Conservation (phyloP, 2,329 filamentous ascomycete species). For the Arthrocladium fulminans region DNA sequence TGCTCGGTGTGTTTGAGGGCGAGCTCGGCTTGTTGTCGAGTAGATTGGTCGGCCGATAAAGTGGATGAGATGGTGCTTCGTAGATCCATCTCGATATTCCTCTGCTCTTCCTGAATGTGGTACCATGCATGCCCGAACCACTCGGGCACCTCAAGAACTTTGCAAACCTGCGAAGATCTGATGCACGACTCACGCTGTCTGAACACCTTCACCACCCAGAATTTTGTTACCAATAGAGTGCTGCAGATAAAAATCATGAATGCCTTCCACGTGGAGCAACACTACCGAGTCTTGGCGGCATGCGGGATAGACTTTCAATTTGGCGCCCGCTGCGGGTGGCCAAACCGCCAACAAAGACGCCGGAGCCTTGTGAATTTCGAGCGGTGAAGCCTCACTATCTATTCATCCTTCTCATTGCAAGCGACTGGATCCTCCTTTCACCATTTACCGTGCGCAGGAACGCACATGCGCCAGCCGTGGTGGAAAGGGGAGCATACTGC, state of each 20-base stretch:
- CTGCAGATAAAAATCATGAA: neutral
- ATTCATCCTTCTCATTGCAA: too few relatives aligned
- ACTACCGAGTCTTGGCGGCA: neutral
- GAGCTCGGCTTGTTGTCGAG: conserved; percentile 53
- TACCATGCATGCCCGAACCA: conserved; percentile 7
- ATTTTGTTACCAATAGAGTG: neutral
- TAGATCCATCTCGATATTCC: conserved; percentile 29
- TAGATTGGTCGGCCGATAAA: conserved; percentile 54
- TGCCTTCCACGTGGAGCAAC: neutral
- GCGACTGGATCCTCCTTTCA: too few relatives aligned
- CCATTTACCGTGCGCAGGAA: too few relatives aligned
- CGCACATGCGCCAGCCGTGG: too few relatives aligned
- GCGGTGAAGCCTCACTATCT: too few relatives aligned
- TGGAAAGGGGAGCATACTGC: too few relatives aligned
- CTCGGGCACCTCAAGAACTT: neutral
- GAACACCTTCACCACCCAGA: neutral
- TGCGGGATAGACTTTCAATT: neutral
- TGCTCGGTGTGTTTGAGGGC: conserved; percentile 77
- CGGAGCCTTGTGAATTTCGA: too few relatives aligned
- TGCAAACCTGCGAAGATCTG: conserved; percentile 2
- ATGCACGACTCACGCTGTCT: neutral
- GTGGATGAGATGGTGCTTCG: conserved; percentile 57
- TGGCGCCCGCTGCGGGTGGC: neutral
- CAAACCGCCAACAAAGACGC: neutral
- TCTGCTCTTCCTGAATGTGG: neutral